phyloP scores from a whole-genome alignment of 177 flowering plant species.

The Vitis hybrid region DNA sequence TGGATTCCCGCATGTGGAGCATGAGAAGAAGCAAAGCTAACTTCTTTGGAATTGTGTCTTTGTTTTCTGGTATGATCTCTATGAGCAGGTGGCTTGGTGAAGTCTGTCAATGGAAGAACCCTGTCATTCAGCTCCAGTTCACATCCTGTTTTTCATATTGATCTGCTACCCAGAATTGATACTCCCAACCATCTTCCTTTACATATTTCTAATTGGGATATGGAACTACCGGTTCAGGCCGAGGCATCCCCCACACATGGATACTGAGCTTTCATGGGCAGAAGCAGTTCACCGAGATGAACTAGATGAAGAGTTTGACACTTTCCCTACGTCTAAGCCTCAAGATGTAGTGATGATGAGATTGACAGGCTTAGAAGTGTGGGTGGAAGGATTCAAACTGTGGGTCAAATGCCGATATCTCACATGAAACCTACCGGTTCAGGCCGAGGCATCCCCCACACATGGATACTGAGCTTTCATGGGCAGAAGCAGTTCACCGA shows the following conservation, averaged over 20 bases:
- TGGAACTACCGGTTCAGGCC: slow-evolving; percentile 76
- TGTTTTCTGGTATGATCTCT: too few relatives aligned
- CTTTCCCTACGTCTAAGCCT: slow-evolving; percentile 63
- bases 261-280: slow-evolving; percentile 69
- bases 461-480: slow-evolving; percentile 74
- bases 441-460: slow-evolving; percentile 72
- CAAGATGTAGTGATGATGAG: slow-evolving; percentile 52
- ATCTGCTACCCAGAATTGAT: slow-evolving; percentile 77
- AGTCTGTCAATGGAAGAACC: too few relatives aligned
- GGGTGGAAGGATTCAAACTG: too few relatives aligned
- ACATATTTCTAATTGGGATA: slow-evolving; percentile 75
- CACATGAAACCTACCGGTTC: slow-evolving; percentile 54
- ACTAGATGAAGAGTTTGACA: slow-evolving; percentile 79
- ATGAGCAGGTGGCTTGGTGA: too few relatives aligned
- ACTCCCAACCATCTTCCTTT: slow-evolving; percentile 72
- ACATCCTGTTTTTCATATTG: slow-evolving; percentile 54
- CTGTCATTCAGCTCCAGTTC: slow-evolving; percentile 61
- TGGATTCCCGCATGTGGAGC: too few relatives aligned
- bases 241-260: slow-evolving; percentile 80
- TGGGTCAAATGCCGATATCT: too few relatives aligned
- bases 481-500: slow-evolving; percentile 70
- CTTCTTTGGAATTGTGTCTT: too few relatives aligned
- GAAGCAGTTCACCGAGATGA: slow-evolving; percentile 73
- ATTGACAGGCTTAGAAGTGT: too few relatives aligned
- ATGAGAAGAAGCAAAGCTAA: too few relatives aligned